Conservation (phyloP, 2,329 filamentous ascomycete species). For the Dothiorella sarmentorum region DNA sequence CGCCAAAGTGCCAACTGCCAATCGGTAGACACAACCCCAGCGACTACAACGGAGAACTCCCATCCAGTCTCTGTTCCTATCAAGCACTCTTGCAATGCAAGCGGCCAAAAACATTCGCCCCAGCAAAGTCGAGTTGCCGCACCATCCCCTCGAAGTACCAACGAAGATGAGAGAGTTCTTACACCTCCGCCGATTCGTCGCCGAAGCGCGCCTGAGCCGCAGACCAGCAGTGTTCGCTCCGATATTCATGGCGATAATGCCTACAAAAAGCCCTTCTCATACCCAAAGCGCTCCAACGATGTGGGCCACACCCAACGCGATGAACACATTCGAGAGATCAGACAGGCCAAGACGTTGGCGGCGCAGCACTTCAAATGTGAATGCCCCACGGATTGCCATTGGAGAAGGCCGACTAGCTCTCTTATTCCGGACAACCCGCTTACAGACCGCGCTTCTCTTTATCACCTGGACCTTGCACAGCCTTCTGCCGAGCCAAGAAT, state of each 20-base stretch:
- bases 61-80: background rate
- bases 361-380: background rate
- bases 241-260: background rate
- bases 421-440: conserved; percentile 4
- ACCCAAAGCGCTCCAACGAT: background rate
- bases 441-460: conserved; percentile 5
- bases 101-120: background rate
- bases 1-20: background rate
- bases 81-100: background rate
- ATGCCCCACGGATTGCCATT: conserved; percentile 1
- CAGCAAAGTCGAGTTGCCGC: background rate
- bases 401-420: conserved; percentile 14
- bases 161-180: background rate
- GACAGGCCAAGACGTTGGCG: background rate
- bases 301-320: background rate
- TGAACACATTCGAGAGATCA: background rate
- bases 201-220: conserved; percentile 3
- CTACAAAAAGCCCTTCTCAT: background rate
- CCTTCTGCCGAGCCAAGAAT: background rate
- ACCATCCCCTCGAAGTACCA: background rate
- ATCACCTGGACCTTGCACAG: conserved; percentile 12
- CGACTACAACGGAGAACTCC: background rate
- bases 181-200: background rate
- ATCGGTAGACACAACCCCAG: background rate
- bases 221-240: background rate